Conservation (phyloP, 306 rosid species). For the Quercus cerris region DNA sequence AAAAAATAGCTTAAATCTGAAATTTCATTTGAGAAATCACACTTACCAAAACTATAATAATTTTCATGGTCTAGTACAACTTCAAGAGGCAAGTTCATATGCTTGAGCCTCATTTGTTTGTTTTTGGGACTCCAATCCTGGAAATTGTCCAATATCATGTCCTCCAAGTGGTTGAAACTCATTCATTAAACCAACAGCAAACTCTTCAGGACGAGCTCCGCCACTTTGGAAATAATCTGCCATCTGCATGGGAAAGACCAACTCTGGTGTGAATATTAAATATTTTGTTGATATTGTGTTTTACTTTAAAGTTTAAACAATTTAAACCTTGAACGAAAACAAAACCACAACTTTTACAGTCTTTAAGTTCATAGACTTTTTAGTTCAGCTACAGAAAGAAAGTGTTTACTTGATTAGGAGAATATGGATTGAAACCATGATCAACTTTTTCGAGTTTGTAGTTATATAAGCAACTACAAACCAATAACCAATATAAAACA, state of each 20-base stretch:
- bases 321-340: not conserved
- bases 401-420: not conserved
- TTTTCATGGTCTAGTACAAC: not conserved
- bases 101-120: slow-evolving; percentile 29
- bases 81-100: slow-evolving; percentile 32
- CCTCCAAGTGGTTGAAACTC: slow-evolving; percentile 65
- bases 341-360: not conserved
- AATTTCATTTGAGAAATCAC: not conserved
- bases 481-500: not conserved
- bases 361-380: not conserved
- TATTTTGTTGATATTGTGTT: not conserved
- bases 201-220: slow-evolving; percentile 42
- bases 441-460: not conserved
- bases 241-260: slow-evolving; percentile 44
- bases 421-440: not conserved
- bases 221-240: slow-evolving; percentile 67
- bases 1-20: not conserved
- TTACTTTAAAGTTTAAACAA: no score
- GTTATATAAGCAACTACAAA: not conserved
- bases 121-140: slow-evolving; percentile 43
- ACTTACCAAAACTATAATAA: not conserved
- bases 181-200: slow-evolving; percentile 59
- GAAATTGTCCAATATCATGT: slow-evolving; percentile 82
- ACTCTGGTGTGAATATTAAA: slow-evolving; percentile 3
- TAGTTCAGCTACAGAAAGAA: not conserved